These are phyloP conservation scores for Cladophialophora exuberans DNA, from an alignment of 2,329 filamentous ascomycete genomes.

Conservation along the genomic window DNA sequence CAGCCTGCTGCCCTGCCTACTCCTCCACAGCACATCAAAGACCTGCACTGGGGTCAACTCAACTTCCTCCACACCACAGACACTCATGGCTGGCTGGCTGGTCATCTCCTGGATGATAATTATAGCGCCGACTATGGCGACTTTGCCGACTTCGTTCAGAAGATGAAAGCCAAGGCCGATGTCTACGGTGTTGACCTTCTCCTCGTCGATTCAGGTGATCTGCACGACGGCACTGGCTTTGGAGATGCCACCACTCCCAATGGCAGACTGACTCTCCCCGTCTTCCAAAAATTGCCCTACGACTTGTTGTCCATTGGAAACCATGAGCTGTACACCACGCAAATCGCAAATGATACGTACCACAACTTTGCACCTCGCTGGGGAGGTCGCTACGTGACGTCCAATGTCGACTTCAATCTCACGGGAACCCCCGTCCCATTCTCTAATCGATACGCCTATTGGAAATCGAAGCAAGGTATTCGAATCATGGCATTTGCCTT, in stretches of 20 bases:
- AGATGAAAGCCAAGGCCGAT: slow-evolving; percentile 62
- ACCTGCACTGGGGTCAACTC: slow-evolving; percentile 64
- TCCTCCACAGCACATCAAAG: slow-evolving; percentile 30
- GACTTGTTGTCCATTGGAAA: slow-evolving; percentile 62
- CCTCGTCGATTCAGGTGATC: slow-evolving; percentile 63
- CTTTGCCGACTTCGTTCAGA: slow-evolving; percentile 62
- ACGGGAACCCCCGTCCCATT: slow-evolving; percentile 42
- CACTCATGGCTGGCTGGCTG: slow-evolving; percentile 92
- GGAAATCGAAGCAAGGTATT: slow-evolving; percentile 52
- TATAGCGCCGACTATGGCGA: slow-evolving; percentile 75
- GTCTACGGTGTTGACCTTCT: slow-evolving; percentile 63
- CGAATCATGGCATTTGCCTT: slow-evolving; percentile 59
- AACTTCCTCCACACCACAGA: slow-evolving; percentile 83
- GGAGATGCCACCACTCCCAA: slow-evolving; percentile 64
- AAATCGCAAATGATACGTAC: slow-evolving; percentile 65
- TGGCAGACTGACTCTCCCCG: slow-evolving; percentile 57
- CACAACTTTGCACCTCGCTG: slow-evolving; percentile 62
- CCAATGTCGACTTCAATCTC: slow-evolving; percentile 55
- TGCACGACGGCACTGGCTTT: slow-evolving; percentile 68
- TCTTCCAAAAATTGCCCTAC: slow-evolving; percentile 58
- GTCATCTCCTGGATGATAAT: slow-evolving; percentile 89
- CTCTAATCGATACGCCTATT: slow-evolving; percentile 51
- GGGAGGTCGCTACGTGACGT: slow-evolving; percentile 57
- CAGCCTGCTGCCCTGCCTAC: slow-evolving; percentile 27
- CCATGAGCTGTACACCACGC: slow-evolving; percentile 67